Evolutionary conservation across 495 filamentous ascomycete species (phyloP).

Genomic region (Pyronema omphalodes): DNA sequence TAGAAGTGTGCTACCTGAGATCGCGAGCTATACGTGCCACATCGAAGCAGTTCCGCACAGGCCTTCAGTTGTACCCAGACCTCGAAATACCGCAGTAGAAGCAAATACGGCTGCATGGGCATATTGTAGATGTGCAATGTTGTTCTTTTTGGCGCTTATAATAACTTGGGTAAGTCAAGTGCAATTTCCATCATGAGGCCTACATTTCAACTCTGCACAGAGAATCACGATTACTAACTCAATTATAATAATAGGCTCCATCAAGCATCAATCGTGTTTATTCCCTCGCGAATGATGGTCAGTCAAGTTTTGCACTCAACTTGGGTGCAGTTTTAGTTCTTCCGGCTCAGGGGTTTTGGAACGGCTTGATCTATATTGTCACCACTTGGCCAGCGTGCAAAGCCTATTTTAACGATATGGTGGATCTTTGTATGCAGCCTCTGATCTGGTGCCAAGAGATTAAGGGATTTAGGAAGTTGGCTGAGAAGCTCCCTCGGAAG

Average conservation of each 20-base stretch:
- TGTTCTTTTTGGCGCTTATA: constrained; percentile 70
- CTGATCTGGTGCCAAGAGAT: not conserved
- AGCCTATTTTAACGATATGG: constrained; percentile 9
- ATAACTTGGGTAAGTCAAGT: constrained; percentile 48
- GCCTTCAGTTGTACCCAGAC: not conserved
- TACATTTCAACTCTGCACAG: too few species aligned
- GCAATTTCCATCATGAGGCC: not conserved
- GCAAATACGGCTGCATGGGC: constrained; percentile 51
- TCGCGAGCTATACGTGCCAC: constrained; percentile 17
- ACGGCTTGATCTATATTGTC: constrained; percentile 57
- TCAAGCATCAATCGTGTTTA: constrained; percentile 66
- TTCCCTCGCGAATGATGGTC: constrained; percentile 37
- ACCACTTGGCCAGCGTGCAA: constrained; percentile 31
- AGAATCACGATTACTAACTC: not conserved
- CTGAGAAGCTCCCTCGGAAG: too few species aligned
- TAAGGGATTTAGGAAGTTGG: too few species aligned
- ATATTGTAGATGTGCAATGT: constrained; percentile 64
- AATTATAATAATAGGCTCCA: constrained; percentile 34
- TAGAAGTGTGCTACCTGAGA: not conserved
- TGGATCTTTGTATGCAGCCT: not conserved
- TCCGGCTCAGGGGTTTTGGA: constrained; percentile 78
- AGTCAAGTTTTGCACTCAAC: constrained; percentile 41
- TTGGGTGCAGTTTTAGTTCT: constrained; percentile 56
- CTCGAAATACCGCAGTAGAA: constrained; percentile 17
- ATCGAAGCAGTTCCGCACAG: constrained; percentile 14